Conservation (phyloP, 768 basidiomycete genomes). For the Lactarius tabidus region DNA sequence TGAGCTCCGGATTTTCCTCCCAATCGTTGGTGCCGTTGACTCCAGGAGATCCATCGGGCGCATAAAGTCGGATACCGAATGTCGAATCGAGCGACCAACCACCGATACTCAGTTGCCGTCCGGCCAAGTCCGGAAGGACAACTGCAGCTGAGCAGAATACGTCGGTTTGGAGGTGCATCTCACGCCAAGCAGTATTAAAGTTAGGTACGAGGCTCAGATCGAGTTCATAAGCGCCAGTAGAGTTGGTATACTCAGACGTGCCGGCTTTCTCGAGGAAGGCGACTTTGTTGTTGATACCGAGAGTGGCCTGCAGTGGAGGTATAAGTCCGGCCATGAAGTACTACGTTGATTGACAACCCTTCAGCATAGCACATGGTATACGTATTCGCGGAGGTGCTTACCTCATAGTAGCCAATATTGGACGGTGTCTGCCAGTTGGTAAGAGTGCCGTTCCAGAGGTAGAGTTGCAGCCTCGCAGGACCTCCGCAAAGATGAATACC, state of each 20-base stretch:
- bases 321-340: conserved; percentile 55
- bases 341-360: conserved; percentile 27
- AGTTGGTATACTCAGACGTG: conserved; percentile 56
- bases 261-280: conserved; percentile 73
- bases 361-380: neutral
- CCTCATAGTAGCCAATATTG: conserved; percentile 69
- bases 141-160: conserved; percentile 77
- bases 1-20: conserved; percentile 61
- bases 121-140: conserved; percentile 70
- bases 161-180: conserved; percentile 72
- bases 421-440: conserved; percentile 62
- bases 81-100: conserved; percentile 72
- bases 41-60: conserved; percentile 62
- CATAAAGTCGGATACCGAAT: conserved; percentile 68
- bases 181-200: conserved; percentile 55
- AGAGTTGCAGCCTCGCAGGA: conserved; percentile 43
- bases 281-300: conserved; percentile 80
- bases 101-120: conserved; percentile 59
- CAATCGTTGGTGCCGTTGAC: conserved; percentile 75
- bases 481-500: conserved; percentile 66
- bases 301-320: conserved; percentile 67
- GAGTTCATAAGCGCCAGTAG: conserved; percentile 77
- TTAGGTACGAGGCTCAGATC: conserved; percentile 54
- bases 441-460: conserved; percentile 36
- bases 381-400: conserved; percentile 31